Conservation (phyloP, 306 rosid genomes). For the Acacia acuminata region DNA sequence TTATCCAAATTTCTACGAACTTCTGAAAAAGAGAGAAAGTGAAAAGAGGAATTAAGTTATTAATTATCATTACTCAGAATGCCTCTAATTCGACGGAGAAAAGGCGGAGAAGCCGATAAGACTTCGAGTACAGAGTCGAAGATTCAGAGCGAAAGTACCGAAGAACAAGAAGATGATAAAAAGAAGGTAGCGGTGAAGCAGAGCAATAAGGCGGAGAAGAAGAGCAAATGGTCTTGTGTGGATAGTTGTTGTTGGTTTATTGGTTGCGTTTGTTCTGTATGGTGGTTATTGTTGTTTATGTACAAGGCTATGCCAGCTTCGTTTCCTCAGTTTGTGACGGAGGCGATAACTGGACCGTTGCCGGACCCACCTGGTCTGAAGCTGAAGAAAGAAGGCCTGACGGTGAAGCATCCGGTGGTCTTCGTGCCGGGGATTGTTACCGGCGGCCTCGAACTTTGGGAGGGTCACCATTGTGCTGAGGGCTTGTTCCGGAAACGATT, state of each 20-base stretch:
- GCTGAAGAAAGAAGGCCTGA: conserved; percentile 68
- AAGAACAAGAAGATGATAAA: conserved; percentile 9
- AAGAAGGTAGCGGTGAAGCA: conserved; percentile 10
- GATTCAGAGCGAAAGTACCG: not conserved
- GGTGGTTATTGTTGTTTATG: conserved; percentile 75
- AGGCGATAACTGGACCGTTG: conserved; percentile 73
- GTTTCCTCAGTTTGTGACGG: conserved; percentile 76
- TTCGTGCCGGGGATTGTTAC: conserved; percentile 85
- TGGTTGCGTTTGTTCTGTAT: conserved; percentile 63
- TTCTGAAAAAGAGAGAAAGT: not conserved
- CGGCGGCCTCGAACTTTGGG: conserved; percentile 87
- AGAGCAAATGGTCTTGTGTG: conserved; percentile 65
- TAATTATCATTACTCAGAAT: conserved; percentile 28
- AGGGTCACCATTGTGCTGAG: conserved; percentile 76
- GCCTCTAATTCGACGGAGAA: conserved; percentile 65
- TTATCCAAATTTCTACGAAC: not conserved
- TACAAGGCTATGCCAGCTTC: conserved; percentile 73
- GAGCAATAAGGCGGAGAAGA: conserved; percentile 24
- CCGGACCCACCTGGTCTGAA: conserved; percentile 80
- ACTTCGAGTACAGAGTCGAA: conserved; percentile 36
- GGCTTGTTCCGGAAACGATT: conserved; percentile 77
- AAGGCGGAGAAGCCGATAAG: conserved; percentile 44
- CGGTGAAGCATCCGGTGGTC: conserved; percentile 75
- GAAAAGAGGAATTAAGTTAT: not conserved
- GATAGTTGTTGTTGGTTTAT: conserved; percentile 81